Base-by-base conservation (phyloP, 2,329 filamentous ascomycete species). In the Plenodomus biglobosus region DNA sequence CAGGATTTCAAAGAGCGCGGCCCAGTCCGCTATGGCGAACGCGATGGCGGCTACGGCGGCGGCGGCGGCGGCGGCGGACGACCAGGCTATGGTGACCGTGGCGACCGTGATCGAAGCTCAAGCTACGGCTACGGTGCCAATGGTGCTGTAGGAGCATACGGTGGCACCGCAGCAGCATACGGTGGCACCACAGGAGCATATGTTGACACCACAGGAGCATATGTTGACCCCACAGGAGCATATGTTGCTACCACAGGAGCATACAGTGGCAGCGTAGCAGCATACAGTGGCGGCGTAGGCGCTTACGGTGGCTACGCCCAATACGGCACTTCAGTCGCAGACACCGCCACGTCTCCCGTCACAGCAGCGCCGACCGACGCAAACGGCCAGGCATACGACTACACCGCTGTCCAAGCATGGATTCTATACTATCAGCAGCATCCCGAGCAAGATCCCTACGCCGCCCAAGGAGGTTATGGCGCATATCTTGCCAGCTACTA, bases 401-500 rank as follows among this genome's bases (percentile, higher is more conserved):
- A 94, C 69, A 84, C 84, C 43, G 84, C 87, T 16, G 88, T 92
- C 65, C 95, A 95, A 69, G 86, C 91, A 69, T 94, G 95, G 71
- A 92, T 92, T 53, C 64, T 61, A 22, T 66, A 66, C 49, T 66
- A 68, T 46, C 80, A 79, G 27, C 83, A 46, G 83, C 87, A 30
- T 86, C 55, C 95, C 92, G 69, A 86, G 86, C 77, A 82, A 54
- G 90, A 96, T 65, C 92, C 92, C 0, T 96, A 96, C 70, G 90
- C 90, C 36, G 85, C 88, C 8, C 96, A 94, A 61, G 92, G 92
- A 53, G 92, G 92, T 45, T 96, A 64, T 40, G 56, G 58, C 37
- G 59, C 68, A 45, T 50, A 40, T 42, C 61, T 64, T 50, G 58
- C n/a, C n/a, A n/a, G n/a, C n/a, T n/a, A n/a, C n/a, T n/a, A n/a